Base-by-base conservation (phyloP, 805 yeast species). In the Starmerella floris region DNA sequence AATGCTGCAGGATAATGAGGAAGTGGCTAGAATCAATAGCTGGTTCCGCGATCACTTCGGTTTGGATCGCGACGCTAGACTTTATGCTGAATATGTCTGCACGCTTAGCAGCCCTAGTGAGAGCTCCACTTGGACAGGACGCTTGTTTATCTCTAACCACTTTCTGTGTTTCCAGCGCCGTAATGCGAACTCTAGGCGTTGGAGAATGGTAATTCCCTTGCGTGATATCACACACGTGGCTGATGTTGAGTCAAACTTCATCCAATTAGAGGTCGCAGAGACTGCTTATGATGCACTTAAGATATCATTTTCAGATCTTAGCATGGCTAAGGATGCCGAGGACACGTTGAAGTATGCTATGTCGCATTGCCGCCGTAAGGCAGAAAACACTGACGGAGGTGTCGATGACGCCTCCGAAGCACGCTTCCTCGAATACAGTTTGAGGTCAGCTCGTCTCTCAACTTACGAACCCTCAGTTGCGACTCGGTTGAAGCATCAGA, bases 131-230 rank as follows among this genome's bases (percentile, higher is more conserved):
- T 45, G 49, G 51, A 19, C 30, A 9, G 97, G 97, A 1, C 82
- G 83, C 52, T 55, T 87, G 2, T 84, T 84, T 57, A 52, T 88
- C 11, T 83, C 94, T 0, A 64, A 70, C 17, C 68, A 67, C 25
- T 73, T 71, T 43, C 56, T 88, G n/a, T 87, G 94, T 49, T 88
- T 81, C 61, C 66, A 91, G 46, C 78, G 94, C 30, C 64, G 83
- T 30, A 55, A 83, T 3, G 93, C 93, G 0, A 91, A 93, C 0
- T 68, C 80, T 0, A 70, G 73, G 4, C 30, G 30, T 13, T 41
- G 94, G 1, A 73, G 73, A 44, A 83, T 88, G 94, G 73, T 85
- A 5, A 60, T 88, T 8, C 97, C 97, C 0, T 62, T 81, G 31
- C 54, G 56, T 4, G 93, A 83, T 53, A 64, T 88, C 31, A 42